Conservation (phyloP, 768 basidiomycete species). For the Hypholoma fasciculare region DNA sequence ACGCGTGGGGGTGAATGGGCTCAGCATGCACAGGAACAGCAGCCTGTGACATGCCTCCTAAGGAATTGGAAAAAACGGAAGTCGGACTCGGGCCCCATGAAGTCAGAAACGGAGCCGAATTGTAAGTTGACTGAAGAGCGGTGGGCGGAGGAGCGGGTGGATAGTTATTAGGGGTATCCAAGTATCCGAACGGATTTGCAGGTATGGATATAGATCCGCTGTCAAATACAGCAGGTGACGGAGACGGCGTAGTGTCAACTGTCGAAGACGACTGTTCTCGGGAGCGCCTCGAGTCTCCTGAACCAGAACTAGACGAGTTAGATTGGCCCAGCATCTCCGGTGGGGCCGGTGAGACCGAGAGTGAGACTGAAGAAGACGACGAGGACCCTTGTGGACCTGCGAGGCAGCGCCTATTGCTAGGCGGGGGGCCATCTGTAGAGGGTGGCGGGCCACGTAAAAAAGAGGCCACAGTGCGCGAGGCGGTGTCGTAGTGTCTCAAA, state of each 20-base stretch:
- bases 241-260: slow-evolving; percentile 28
- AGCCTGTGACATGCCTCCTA: slow-evolving; percentile 20
- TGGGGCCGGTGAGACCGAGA: slow-evolving; percentile 8
- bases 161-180: slow-evolving; percentile 38
- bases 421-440: slow-evolving; percentile 30
- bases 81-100: slow-evolving; percentile 32
- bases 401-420: slow-evolving; percentile 34
- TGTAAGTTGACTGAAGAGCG: slow-evolving; percentile 32
- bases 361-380: slow-evolving; percentile 14
- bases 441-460: slow-evolving; percentile 45
- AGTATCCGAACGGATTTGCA: slow-evolving; percentile 63
- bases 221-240: slow-evolving; percentile 7
- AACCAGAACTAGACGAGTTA: slow-evolving; percentile 17
- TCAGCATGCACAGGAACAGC: slow-evolving; percentile 49
- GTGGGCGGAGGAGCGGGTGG: slow-evolving; percentile 29
- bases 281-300: slow-evolving; percentile 10
- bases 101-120: slow-evolving; percentile 34
- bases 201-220: background rate
- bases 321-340: slow-evolving; percentile 13
- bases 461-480: slow-evolving; percentile 52
- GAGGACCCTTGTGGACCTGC: slow-evolving; percentile 17
- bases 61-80: slow-evolving; percentile 24
- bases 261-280: slow-evolving; percentile 23
- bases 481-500: slow-evolving; percentile 52
- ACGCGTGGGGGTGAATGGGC: slow-evolving; percentile 70